A percentile compares a stretch with the other conserved stretches of the same genome.
phyloP scores from a whole-genome alignment of 139 green algal species.

The Astrephomene gubernaculifera region DNA sequence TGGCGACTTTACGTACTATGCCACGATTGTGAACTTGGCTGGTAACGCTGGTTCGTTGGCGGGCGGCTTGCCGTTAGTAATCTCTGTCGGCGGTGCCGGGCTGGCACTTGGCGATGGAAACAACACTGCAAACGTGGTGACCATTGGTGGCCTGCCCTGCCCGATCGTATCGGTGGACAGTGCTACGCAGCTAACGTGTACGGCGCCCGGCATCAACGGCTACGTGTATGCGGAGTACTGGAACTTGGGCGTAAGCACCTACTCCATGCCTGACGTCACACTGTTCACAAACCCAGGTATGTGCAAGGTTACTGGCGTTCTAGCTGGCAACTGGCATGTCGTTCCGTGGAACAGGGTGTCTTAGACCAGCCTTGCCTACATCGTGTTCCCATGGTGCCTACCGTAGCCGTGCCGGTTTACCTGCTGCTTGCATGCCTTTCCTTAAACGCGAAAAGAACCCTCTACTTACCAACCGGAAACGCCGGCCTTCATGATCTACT shows the following conservation, averaged over 20 bases:
- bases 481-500: too few species aligned
- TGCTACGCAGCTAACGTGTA: conserved; percentile 16
- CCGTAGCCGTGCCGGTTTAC: too few species aligned
- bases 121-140: conserved; percentile 36
- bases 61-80: conserved; percentile 32
- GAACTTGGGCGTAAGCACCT: conserved; percentile 21
- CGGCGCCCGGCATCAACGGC: conserved; percentile 5
- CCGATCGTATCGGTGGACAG: not conserved
- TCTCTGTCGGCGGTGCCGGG: conserved; percentile 23
- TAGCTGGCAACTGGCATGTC: too few species aligned
- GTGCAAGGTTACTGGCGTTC: too few species aligned
- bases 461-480: too few species aligned
- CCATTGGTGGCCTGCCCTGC: conserved; percentile 42
- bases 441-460: too few species aligned
- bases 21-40: not conserved
- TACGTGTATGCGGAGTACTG: conserved; percentile 55
- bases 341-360: too few species aligned
- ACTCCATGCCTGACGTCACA: conserved; percentile 7
- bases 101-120: not conserved
- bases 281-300: not conserved
- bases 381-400: too few species aligned
- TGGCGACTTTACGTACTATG: not conserved
- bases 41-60: conserved; percentile 41
- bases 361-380: too few species aligned
- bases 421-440: too few species aligned